Percentiles rank a stretch among this genome's conserved stretches.
phyloP scores from a whole-genome alignment of 2,329 filamentous ascomycete genomes.

The Monilinia aucupariae region DNA sequence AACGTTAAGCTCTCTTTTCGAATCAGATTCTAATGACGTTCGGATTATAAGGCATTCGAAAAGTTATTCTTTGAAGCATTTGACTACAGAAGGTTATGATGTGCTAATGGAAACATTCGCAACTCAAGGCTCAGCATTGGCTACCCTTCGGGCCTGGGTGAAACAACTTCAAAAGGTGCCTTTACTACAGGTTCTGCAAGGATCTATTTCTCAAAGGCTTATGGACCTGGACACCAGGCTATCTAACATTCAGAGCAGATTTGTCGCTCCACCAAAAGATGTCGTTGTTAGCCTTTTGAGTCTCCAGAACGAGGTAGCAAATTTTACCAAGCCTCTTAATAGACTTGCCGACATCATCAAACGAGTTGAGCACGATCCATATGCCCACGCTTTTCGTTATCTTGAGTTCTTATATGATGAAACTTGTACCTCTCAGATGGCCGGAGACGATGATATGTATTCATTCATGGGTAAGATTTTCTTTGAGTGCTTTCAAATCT shows the following conservation, averaged over 20 bases:
- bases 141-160: slow-evolving; percentile 45
- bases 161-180: slow-evolving; percentile 32
- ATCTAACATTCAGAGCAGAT: slow-evolving; percentile 53
- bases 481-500: slow-evolving; percentile 75
- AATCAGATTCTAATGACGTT: slow-evolving; percentile 36
- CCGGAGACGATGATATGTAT: slow-evolving; percentile 58
- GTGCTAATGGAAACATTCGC: slow-evolving; percentile 43
- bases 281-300: slow-evolving; percentile 61
- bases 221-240: slow-evolving; percentile 53
- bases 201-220: slow-evolving; percentile 41
- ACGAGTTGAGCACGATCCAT: slow-evolving; percentile 44
- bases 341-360: slow-evolving; percentile 57
- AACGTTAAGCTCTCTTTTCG: slow-evolving; percentile 67
- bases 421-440: slow-evolving; percentile 63
- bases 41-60: slow-evolving; percentile 33
- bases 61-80: slow-evolving; percentile 37
- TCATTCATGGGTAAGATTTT: slow-evolving; percentile 63
- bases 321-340: slow-evolving; percentile 50
- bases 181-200: slow-evolving; percentile 33
- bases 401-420: slow-evolving; percentile 73
- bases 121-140: slow-evolving; percentile 44
- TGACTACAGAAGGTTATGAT: slow-evolving; percentile 33
- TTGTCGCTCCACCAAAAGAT: slow-evolving; percentile 49
- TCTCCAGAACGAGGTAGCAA: slow-evolving; percentile 52
- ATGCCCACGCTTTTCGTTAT: slow-evolving; percentile 55